phyloP scores from a whole-genome alignment of 352 stramenopile genomes.

The Globisporangium cystogenes region DNA sequence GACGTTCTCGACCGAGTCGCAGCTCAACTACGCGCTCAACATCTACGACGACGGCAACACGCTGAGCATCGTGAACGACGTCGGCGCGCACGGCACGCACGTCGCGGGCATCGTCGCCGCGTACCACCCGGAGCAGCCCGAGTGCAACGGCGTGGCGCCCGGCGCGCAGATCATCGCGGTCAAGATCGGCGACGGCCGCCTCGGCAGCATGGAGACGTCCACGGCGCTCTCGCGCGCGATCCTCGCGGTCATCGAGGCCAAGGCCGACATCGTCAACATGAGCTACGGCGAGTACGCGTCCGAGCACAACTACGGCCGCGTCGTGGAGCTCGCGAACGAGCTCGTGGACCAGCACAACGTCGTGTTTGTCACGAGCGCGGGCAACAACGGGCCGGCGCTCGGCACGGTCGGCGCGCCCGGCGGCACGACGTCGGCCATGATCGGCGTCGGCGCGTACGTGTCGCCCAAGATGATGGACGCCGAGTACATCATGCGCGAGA shows the following conservation, averaged over 20 bases:
- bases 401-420: slow-evolving; percentile 91
- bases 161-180: slow-evolving; percentile 91
- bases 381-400: slow-evolving; percentile 96
- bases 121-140: slow-evolving; percentile 80
- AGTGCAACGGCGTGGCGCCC: slow-evolving; percentile 91
- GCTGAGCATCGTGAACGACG: slow-evolving; percentile 91
- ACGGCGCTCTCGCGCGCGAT: slow-evolving; percentile 87
- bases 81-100: slow-evolving; percentile 93
- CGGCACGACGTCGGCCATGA: slow-evolving; percentile 81
- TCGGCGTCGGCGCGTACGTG: slow-evolving; percentile 95
- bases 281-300: slow-evolving; percentile 93
- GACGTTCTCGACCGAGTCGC: slow-evolving; percentile 86
- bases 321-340: slow-evolving; percentile 88
- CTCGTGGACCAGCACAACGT: slow-evolving; percentile 91
- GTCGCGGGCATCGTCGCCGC: slow-evolving; percentile 93
- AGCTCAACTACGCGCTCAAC: slow-evolving; percentile 95
- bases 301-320: slow-evolving; percentile 84
- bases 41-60: slow-evolving; percentile 93
- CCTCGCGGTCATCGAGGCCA: slow-evolving; percentile 80
- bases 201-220: slow-evolving; percentile 94
- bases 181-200: slow-evolving; percentile 94
- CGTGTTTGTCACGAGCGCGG: slow-evolving; percentile 91
- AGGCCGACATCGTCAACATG: slow-evolving; percentile 96
- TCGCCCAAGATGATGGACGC: slow-evolving; percentile 92
- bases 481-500: slow-evolving; percentile 86